These are phyloP conservation scores for Ophidiomyces ophidiicola DNA, from an alignment of 2,329 filamentous ascomycete species.

Conservation along the genomic window DNA sequence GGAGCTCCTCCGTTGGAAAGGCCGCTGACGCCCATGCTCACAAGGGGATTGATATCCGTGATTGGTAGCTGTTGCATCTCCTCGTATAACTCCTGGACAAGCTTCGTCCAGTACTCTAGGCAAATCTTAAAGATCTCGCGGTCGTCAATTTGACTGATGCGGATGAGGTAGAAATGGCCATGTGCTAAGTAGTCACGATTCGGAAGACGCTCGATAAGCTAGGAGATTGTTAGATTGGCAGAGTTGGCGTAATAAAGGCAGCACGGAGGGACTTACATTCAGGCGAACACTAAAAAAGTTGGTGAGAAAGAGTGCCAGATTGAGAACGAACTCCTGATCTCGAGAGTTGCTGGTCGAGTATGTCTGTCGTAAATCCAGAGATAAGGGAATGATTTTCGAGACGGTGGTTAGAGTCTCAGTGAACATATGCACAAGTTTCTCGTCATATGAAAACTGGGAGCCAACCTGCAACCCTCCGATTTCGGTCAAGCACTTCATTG, in stretches of 20 bases:
- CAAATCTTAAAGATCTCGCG: constrained; percentile 99
- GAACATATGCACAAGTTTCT: constrained; percentile 96
- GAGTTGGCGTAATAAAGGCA: constrained; percentile 16
- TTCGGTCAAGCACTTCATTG: constrained; percentile 90
- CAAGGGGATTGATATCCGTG: constrained; percentile 79
- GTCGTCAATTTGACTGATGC: constrained; percentile 97
- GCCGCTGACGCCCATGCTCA: constrained; percentile 60
- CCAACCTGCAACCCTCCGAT: constrained; percentile 87
- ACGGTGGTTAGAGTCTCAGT: constrained; percentile 90
- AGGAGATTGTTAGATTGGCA: constrained; percentile 13
- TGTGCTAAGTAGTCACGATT: constrained; percentile 92
- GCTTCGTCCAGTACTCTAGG: constrained; percentile 96
- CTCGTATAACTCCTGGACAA: constrained; percentile 95
- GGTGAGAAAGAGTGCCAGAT: constrained; percentile 86
- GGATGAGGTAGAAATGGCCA: constrained; percentile 94
- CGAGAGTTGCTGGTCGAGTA: constrained; percentile 83
- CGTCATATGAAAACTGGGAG: constrained; percentile 66
- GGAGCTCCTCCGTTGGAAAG: constrained; percentile 70
- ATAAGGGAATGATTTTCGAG: constrained; percentile 80
- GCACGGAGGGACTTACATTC: constrained; percentile 43
- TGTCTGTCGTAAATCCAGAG: constrained; percentile 78
- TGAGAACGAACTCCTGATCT: constrained; percentile 97
- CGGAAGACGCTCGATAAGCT: constrained; percentile 89
- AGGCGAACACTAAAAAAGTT: constrained; percentile 95
- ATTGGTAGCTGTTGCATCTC: constrained; percentile 97